Base-by-base conservation (phyloP, 768 basidiomycete genomes). In the Fibroporia radiculosa region DNA sequence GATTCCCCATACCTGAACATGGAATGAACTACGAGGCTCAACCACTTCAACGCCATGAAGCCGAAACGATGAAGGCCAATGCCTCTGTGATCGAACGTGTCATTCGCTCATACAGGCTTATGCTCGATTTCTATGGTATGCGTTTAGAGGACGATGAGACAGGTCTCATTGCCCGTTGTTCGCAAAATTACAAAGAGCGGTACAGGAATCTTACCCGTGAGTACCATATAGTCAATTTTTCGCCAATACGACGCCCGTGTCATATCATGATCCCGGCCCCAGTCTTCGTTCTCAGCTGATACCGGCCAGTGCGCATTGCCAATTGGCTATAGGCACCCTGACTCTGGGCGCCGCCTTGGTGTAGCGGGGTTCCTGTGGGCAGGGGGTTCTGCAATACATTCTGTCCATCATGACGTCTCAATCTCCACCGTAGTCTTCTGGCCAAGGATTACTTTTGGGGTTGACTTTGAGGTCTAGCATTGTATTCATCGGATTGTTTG, bases 51-150 rank as follows among this genome's bases (percentile, higher is more conserved):
- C 66, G 56, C 12, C 82, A 84, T 56, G 85, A 88, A 61, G 71
- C 79, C 35, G 56, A 62, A 11, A 58, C 66, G 27, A 81, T 86
- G 73, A 79, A 68, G 53, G 62, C 62, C 12, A 69, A 78, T 57
- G 52, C 69, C 24, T 50, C 53, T 31, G 68, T 81, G 34, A 60
- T 78, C 38, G 49, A 62, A 45, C 75, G 82, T 29, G 53, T 86
- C 24, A 43, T 79, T 3, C 62, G 60, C 23, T 85, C 84, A 16
- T 87, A 86, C 60, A 65, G 61, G 49, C 71, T 87, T 53, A 84
- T 90, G 80, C 73, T 88, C 22, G 81, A 83, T 59, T 87, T 88
- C 64, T 88, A 84, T 56, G 85, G 84, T 19, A 84, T 87, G 81
- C 67, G 68, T 23, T 71, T 87, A 25, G 62, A 78, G 31, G 73